Evolutionary conservation across 805 yeast species (phyloP).

Genomic region (Ogataea paradorogensis): DNA sequence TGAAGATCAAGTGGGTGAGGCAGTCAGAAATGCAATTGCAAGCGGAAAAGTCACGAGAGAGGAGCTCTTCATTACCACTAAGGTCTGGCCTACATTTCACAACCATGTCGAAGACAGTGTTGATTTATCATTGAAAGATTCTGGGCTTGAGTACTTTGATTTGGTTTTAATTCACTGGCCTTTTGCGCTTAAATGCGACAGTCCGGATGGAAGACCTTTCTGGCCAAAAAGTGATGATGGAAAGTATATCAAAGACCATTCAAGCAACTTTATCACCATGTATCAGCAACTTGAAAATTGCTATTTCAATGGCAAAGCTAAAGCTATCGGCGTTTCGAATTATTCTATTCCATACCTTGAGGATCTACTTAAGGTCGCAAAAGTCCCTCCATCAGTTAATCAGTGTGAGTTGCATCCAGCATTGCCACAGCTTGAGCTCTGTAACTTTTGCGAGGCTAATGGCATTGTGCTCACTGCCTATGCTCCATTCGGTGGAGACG

Average conservation of each 20-base stretch:
- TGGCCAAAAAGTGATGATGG: slow-evolving; percentile 27
- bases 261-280: slow-evolving; percentile 60
- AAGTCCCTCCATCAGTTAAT: slow-evolving; percentile 39
- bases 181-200: slow-evolving; percentile 29
- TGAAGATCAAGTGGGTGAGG: slow-evolving; percentile 42
- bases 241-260: slow-evolving; percentile 16
- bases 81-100: slow-evolving; percentile 25
- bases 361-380: slow-evolving; percentile 34
- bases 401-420: slow-evolving; percentile 46
- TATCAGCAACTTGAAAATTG: slow-evolving; percentile 69
- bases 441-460: slow-evolving; percentile 30
- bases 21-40: slow-evolving; percentile 26
- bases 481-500: slow-evolving; percentile 42
- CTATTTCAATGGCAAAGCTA: slow-evolving; percentile 46
- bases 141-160: slow-evolving; percentile 43
- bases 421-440: slow-evolving; percentile 35
- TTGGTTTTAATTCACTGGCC: slow-evolving; percentile 49
- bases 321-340: slow-evolving; percentile 47
- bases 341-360: slow-evolving; percentile 29
- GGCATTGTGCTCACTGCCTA: slow-evolving; percentile 38
- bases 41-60: slow-evolving; percentile 13
- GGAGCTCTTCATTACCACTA: slow-evolving; percentile 23
- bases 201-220: slow-evolving; percentile 19
- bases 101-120: slow-evolving; percentile 34
- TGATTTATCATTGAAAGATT: slow-evolving; percentile 35